phyloP scores from a whole-genome alignment of 148 eudicot species.

The Talinum fruticosum region DNA sequence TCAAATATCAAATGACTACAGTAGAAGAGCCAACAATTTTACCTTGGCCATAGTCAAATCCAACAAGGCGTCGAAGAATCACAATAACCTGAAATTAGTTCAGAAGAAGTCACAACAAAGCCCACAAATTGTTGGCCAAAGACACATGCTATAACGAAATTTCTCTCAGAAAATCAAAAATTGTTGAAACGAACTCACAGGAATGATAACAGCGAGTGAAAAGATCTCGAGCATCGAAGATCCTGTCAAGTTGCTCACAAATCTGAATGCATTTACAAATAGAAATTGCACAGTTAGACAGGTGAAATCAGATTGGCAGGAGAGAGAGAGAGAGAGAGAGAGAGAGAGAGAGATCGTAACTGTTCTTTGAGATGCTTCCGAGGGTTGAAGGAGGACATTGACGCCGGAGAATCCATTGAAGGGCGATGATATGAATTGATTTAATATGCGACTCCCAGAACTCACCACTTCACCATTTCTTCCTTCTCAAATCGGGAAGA shows the following conservation, averaged over 20 bases:
- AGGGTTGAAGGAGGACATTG: conserved; percentile 53
- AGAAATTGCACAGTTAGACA: conserved; percentile 6
- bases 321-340: background rate
- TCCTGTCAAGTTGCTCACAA: conserved; percentile 91
- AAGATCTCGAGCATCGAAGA: conserved; percentile 73
- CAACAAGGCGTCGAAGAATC: conserved; percentile 53
- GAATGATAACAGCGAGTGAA: conserved; percentile 41
- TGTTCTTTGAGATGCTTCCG: conserved; percentile 85
- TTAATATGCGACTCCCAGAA: background rate
- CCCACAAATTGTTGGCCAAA: background rate
- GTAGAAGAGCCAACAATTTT: background rate
- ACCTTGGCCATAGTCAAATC: conserved; percentile 35
- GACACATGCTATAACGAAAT: no score
- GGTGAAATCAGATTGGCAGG: background rate
- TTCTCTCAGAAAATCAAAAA: background rate
- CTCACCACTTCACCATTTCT: no score
- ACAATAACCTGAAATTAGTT: conserved; percentile 48
- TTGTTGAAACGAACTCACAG: conserved; percentile 38
- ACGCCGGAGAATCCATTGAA: conserved; percentile 48
- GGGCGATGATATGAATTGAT: conserved; percentile 4
- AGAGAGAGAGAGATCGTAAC: conserved; percentile 31
- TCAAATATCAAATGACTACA: background rate
- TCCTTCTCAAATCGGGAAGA: no score
- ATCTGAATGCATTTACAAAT: conserved; percentile 36
- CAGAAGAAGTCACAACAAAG: background rate